A percentile compares a stretch with the other conserved stretches of the same genome.
phyloP scores from a whole-genome alignment of 78 protist genomes.

The Dictyostelium intermedium region DNA sequence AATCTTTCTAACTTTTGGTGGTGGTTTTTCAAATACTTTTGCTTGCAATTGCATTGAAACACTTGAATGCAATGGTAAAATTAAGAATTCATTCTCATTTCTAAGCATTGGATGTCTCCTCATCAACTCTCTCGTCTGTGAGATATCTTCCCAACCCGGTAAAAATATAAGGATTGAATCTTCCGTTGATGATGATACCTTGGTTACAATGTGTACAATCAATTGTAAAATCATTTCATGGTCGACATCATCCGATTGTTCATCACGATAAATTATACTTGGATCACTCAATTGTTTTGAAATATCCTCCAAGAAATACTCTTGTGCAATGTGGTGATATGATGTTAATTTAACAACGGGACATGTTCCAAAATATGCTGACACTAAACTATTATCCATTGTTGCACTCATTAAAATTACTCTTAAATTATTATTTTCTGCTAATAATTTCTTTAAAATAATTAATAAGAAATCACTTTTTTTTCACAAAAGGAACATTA shows the following conservation, averaged over 20 bases:
- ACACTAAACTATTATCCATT: neutral
- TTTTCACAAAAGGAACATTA: neutral
- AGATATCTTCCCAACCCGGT: slow-evolving; percentile 48
- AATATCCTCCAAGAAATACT: slow-evolving; percentile 26
- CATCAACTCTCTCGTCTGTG: neutral
- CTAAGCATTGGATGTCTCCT: slow-evolving; percentile 4
- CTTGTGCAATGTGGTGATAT: neutral
- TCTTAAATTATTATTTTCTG: slow-evolving; percentile 16
- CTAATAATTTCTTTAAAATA: slow-evolving; percentile 4
- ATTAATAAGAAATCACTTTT: slow-evolving; percentile 16
- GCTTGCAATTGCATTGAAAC: slow-evolving; percentile 18
- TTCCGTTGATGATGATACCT: neutral
- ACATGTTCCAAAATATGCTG: slow-evolving; percentile 12
- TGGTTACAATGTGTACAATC: neutral
- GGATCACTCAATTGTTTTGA: neutral
- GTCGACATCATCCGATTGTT: neutral
- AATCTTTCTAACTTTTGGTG: slow-evolving; percentile 81
- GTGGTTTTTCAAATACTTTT: slow-evolving; percentile 76
- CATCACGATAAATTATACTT: neutral
- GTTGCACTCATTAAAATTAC: slow-evolving; percentile 39
- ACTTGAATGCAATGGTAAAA: slow-evolving; percentile 88
- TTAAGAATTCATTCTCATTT: neutral
- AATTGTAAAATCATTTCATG: slow-evolving; percentile 13
- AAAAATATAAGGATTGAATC: slow-evolving; percentile 12
- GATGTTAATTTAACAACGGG: slow-evolving; percentile 11